A percentile compares a stretch with the other conserved stretches of the same genome.
Evolutionary conservation across 768 basidiomycete genomes (phyloP).

Genomic region (Mycena galopus): DNA sequence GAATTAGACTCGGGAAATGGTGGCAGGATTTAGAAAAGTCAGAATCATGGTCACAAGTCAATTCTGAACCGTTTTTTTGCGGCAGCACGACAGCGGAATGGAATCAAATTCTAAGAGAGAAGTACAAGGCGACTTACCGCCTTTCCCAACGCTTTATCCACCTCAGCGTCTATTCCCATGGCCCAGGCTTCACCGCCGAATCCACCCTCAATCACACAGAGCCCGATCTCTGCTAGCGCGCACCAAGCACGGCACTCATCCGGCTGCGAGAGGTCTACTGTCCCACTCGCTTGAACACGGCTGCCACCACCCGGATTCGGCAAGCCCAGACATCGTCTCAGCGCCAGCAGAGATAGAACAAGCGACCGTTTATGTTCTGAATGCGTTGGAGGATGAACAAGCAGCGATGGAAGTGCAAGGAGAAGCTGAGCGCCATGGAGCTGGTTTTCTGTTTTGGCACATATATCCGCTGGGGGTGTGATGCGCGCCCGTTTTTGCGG

Average conservation of each 20-base stretch:
- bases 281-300: neutral
- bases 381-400: slow-evolving; percentile 77
- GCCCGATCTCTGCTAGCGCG: slow-evolving; percentile 75
- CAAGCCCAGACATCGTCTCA: slow-evolving; percentile 67
- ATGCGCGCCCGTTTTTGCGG: slow-evolving; percentile 51
- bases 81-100: too few species aligned
- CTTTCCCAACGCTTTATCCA: slow-evolving; percentile 77
- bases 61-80: neutral
- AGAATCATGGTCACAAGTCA: neutral
- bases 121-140: slow-evolving; percentile 63
- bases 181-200: slow-evolving; percentile 60
- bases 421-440: slow-evolving; percentile 53
- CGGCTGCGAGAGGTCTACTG: slow-evolving; percentile 17
- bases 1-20: neutral
- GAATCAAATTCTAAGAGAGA: neutral
- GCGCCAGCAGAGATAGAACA: slow-evolving; percentile 65
- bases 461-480: neutral
- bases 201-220: slow-evolving; percentile 65
- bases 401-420: slow-evolving; percentile 69
- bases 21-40: neutral
- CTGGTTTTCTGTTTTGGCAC: neutral
- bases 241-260: slow-evolving; percentile 80
- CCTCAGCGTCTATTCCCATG: slow-evolving; percentile 68
- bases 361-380: slow-evolving; percentile 66
- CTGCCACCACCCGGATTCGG: slow-evolving; percentile 58